These are phyloP conservation scores for Saccharomycopsis fermentans DNA, from an alignment of 805 yeast genomes.

Conservation along the genomic window DNA sequence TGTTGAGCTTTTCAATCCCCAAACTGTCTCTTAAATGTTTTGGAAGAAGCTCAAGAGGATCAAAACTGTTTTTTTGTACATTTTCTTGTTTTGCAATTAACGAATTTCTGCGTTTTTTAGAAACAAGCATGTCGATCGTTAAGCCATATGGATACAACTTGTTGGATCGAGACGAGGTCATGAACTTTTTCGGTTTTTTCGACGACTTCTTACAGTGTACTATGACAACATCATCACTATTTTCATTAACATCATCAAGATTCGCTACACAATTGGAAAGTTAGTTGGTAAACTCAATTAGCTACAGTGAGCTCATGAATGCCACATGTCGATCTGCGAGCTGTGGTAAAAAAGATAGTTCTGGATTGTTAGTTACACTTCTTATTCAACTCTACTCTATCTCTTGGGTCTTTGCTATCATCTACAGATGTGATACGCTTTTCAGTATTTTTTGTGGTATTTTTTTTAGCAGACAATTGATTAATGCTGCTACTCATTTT, in stretches of 20 bases:
- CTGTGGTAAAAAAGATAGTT: not conserved
- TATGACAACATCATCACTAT: not conserved
- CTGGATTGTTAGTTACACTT: not conserved
- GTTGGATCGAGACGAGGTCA: no score
- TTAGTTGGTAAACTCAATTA: not conserved
- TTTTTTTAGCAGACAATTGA: not conserved
- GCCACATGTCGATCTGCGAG: no score
- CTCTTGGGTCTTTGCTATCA: not conserved
- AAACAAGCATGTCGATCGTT: no score
- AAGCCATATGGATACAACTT: no score
- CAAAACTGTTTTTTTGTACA: not conserved
- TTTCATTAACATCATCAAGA: not conserved
- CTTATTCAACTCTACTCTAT: not conserved
- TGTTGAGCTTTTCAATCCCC: constrained; percentile 28
- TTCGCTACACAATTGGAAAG: not conserved
- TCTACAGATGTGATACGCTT: not conserved
- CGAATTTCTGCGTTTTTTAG: no score
- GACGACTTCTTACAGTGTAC: not conserved
- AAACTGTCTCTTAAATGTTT: not conserved
- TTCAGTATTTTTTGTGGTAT: not conserved
- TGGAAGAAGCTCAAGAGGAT: not conserved
- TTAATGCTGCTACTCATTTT: not conserved
- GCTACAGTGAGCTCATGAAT: not conserved
- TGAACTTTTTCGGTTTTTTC: not conserved
- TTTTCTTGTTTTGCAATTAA: no score